Percentiles rank a stretch among this genome's conserved stretches.
These are phyloP conservation scores for Beta macrorhiza DNA, from an alignment of 179 eudicot genomes.

Conservation along the genomic window DNA sequence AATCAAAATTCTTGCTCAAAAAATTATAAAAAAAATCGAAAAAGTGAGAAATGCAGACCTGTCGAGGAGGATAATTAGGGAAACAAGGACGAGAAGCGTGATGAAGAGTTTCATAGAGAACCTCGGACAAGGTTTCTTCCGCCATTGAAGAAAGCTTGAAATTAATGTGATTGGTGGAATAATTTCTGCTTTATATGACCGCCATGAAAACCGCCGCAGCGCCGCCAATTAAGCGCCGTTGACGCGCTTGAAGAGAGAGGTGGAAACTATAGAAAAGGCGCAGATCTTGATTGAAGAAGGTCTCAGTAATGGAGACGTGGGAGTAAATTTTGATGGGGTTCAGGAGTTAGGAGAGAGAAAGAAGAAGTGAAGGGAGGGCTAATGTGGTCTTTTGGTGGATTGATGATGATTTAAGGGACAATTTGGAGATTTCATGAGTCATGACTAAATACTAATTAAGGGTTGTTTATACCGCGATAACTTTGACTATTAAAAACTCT, in stretches of 20 bases:
- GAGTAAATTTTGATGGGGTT: no score
- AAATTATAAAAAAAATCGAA: background rate
- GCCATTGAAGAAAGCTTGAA: conserved; percentile 36
- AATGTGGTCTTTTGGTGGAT: no score
- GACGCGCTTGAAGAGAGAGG: background rate
- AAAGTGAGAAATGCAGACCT: conserved; percentile 34
- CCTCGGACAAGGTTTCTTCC: conserved; percentile 38
- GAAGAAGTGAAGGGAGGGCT: no score
- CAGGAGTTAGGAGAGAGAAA: no score
- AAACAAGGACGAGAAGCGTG: conserved; percentile 65
- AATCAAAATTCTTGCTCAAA: background rate
- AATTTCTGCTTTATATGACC: background rate
- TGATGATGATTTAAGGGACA: no score
- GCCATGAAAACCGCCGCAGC: background rate
- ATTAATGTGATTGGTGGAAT: background rate
- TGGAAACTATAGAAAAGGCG: no score
- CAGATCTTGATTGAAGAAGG: no score
- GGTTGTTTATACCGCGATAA: no score
- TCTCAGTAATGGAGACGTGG: no score
- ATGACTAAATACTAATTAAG: no score
- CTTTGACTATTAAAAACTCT: no score
- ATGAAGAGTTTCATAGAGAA: conserved; percentile 68
- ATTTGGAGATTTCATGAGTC: no score
- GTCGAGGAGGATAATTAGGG: conserved; percentile 82
- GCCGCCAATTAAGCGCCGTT: background rate